phyloP scores from a whole-genome alignment of 176 grass and related monocot species.

The Paspalum vaginatum region DNA sequence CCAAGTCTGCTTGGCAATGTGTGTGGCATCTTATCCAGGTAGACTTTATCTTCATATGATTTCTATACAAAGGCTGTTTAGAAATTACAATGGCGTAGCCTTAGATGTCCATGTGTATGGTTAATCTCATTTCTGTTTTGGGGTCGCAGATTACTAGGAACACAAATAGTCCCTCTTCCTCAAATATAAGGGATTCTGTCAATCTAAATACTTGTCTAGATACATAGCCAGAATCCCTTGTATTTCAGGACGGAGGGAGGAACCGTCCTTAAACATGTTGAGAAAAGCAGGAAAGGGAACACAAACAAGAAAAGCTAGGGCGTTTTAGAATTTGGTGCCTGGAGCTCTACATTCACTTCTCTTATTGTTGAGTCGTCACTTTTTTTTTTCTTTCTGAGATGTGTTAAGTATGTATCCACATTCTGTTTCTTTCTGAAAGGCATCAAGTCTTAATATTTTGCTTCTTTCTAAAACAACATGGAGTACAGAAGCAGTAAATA shows the following conservation, averaged over 20 bases:
- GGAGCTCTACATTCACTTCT: not conserved
- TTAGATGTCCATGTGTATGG: slow-evolving; percentile 8
- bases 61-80: not conserved
- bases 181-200: no score
- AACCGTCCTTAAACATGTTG: slow-evolving; percentile 12
- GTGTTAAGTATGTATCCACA: not conserved
- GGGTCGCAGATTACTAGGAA: not conserved
- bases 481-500: not conserved
- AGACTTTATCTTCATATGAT: slow-evolving; percentile 20
- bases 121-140: slow-evolving; percentile 26
- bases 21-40: slow-evolving; percentile 97
- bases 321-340: not conserved
- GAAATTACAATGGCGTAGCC: not conserved
- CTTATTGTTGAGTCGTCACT: not conserved
- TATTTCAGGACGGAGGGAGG: not conserved
- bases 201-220: no score
- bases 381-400: not conserved
- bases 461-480: slow-evolving; percentile 8
- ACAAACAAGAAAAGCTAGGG: not conserved
- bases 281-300: not conserved
- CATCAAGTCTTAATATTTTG: not conserved
- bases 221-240: no score
- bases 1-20: slow-evolving; percentile 87
- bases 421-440: slow-evolving; percentile 13
- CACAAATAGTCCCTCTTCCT: not conserved